phyloP scores from a whole-genome alignment of 306 rosid genomes.

The Hippophae tibetana region DNA sequence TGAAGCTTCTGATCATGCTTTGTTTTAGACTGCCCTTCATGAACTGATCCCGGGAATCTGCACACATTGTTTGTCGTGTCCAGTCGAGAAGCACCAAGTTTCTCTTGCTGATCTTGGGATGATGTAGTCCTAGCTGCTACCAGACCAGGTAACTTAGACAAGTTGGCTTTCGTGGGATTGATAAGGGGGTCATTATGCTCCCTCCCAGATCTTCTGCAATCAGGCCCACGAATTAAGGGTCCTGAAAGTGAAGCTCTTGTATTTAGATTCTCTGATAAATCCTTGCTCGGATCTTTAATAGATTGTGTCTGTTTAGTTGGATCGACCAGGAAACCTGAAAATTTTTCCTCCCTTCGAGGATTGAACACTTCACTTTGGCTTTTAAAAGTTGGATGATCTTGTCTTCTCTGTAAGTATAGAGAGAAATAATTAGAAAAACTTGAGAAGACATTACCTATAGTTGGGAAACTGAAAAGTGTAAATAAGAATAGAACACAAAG shows the following conservation, averaged over 20 bases:
- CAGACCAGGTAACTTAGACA: slow-evolving; percentile 43
- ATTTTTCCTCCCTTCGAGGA: slow-evolving; percentile 33
- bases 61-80: slow-evolving; percentile 19
- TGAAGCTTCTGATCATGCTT: slow-evolving; percentile 33
- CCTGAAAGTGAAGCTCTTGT: slow-evolving; percentile 63
- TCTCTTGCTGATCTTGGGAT: slow-evolving; percentile 37
- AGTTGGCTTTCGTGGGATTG: slow-evolving; percentile 31
- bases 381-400: slow-evolving; percentile 29
- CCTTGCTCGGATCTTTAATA: slow-evolving; percentile 24
- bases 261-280: slow-evolving; percentile 31
- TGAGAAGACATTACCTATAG: no score
- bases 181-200: slow-evolving; percentile 29
- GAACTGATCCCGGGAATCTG: slow-evolving; percentile 29
- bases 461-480: no score
- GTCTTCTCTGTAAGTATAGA: slow-evolving; percentile 36
- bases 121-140: slow-evolving; percentile 43
- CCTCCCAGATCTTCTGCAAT: slow-evolving; percentile 34
- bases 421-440: not conserved
- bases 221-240: slow-evolving; percentile 42
- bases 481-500: no score
- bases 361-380: slow-evolving; percentile 41
- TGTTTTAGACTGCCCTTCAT: slow-evolving; percentile 38
- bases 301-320: slow-evolving; percentile 40
- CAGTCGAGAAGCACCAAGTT: slow-evolving; percentile 28
- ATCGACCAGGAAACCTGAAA: slow-evolving; percentile 44